phyloP scores from a whole-genome alignment of 352 stramenopile species.

The Phytopythium aichiense region DNA sequence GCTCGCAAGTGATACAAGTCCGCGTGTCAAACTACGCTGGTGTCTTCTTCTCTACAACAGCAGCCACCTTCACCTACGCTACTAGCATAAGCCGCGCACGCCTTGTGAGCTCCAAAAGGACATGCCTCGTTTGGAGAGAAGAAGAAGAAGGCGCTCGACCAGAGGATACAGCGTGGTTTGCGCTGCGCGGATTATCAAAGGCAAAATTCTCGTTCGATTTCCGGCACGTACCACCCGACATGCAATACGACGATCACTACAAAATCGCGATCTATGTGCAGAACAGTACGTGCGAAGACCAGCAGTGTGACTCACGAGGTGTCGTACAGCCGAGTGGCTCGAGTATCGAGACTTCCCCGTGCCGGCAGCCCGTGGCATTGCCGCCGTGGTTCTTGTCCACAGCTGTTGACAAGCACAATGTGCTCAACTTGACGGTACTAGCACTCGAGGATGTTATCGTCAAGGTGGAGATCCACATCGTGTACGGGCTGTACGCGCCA shows the following conservation, averaged over 20 bases:
- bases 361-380: slow-evolving; percentile 86
- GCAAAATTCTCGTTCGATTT: slow-evolving; percentile 95
- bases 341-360: slow-evolving; percentile 90
- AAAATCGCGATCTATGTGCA: slow-evolving; percentile 94
- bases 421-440: slow-evolving; percentile 93
- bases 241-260: slow-evolving; percentile 96
- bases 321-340: slow-evolving; percentile 45
- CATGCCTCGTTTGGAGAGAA: slow-evolving; percentile 25
- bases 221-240: slow-evolving; percentile 82
- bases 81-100: slow-evolving; percentile 27
- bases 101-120: slow-evolving; percentile 29
- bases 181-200: slow-evolving; percentile 88
- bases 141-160: slow-evolving; percentile 78
- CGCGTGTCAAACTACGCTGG: slow-evolving; percentile 80
- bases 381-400: slow-evolving; percentile 89
- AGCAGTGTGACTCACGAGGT: slow-evolving; percentile 68
- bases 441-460: slow-evolving; percentile 95
- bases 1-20: slow-evolving; percentile 32
- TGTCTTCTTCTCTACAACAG: slow-evolving; percentile 62
- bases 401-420: slow-evolving; percentile 90
- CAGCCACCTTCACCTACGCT: slow-evolving; percentile 41
- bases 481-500: slow-evolving; percentile 90
- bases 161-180: slow-evolving; percentile 91
- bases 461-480: slow-evolving; percentile 94
- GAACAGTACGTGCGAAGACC: slow-evolving; percentile 90